Percentiles rank a stretch among this genome's conserved stretches.
Evolutionary conservation across 2,329 filamentous ascomycete species (phyloP).

Genomic region (Fusarium longipes): DNA sequence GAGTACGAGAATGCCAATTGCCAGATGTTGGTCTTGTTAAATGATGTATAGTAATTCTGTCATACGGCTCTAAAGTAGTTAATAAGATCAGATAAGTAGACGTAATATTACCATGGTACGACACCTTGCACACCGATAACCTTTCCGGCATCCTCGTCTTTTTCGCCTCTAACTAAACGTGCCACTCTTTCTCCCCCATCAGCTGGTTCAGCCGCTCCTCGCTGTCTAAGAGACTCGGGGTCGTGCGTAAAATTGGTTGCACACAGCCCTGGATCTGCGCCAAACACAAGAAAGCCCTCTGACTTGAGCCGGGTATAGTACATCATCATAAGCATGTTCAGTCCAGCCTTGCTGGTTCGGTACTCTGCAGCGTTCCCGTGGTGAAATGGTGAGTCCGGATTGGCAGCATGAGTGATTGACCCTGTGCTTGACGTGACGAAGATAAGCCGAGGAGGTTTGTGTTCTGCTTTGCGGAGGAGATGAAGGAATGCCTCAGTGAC

Average conservation of each 20-base stretch:
- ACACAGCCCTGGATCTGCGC: slow-evolving; percentile 11
- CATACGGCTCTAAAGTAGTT: too few species aligned
- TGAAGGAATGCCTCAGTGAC: background rate
- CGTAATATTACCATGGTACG: background rate
- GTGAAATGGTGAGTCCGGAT: background rate
- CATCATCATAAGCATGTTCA: slow-evolving; percentile 21
- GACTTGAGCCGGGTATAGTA: background rate
- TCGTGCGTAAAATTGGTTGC: slow-evolving; percentile 10
- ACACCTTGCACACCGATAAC: background rate
- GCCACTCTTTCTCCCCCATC: slow-evolving; percentile 9
- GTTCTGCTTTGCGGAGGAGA: slow-evolving; percentile 8
- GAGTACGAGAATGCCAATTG: background rate
- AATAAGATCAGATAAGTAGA: rapidly evolving
- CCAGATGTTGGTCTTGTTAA: background rate
- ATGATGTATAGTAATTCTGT: background rate
- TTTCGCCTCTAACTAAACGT: background rate
- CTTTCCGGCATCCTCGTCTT: slow-evolving; percentile 1
- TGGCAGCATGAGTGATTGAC: background rate
- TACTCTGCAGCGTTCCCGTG: background rate
- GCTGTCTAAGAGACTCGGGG: background rate
- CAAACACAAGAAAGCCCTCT: slow-evolving; percentile 11
- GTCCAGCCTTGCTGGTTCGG: slow-evolving; percentile 10
- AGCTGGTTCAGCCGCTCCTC: slow-evolving; percentile 1
- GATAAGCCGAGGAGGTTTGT: slow-evolving; percentile 4
- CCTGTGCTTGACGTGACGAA: slow-evolving; percentile 20